A percentile compares a stretch with the other conserved stretches of the same genome.
These are phyloP conservation scores for Blumeria hordei DNA, from an alignment of 2,329 filamentous ascomycete species.

Conservation along the genomic window DNA sequence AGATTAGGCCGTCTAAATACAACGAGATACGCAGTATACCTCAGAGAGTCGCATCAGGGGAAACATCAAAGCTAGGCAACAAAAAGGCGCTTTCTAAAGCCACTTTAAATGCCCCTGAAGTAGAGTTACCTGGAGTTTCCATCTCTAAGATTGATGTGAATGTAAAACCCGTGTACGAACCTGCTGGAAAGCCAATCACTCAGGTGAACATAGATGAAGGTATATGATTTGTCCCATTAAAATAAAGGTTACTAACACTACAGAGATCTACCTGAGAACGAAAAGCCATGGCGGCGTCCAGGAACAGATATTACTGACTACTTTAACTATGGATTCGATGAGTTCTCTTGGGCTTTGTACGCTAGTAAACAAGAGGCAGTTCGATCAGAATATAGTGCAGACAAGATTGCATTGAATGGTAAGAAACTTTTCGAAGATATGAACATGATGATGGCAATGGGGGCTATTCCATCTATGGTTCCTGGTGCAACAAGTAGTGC, in stretches of 20 bases:
- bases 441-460: constrained; percentile 41
- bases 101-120: constrained; percentile 18
- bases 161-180: constrained; percentile 54
- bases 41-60: constrained; percentile 30
- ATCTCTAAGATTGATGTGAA: constrained; percentile 73
- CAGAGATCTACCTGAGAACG: constrained; percentile 45
- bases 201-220: constrained; percentile 51
- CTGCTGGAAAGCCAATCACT: constrained; percentile 58
- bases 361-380: constrained; percentile 68
- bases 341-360: constrained; percentile 94
- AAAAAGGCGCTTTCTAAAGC: constrained; percentile 23
- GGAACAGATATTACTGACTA: constrained; percentile 90
- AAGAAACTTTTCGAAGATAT: constrained; percentile 63
- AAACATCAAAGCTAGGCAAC: constrained; percentile 21
- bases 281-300: constrained; percentile 87
- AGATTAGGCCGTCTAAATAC: constrained; percentile 30
- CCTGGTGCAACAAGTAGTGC: constrained; percentile 15
- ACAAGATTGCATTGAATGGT: constrained; percentile 33
- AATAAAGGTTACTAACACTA: neutral
- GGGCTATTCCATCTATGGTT: constrained; percentile 23
- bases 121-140: constrained; percentile 35
- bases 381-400: constrained; percentile 49
- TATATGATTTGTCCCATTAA: constrained; percentile 9
- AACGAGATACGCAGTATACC: constrained; percentile 42
- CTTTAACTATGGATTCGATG: constrained; percentile 98